Evolutionary conservation across 371 early-diverging fungal genomes (phyloP).

Genomic region (Entomophthora muscae): DNA sequence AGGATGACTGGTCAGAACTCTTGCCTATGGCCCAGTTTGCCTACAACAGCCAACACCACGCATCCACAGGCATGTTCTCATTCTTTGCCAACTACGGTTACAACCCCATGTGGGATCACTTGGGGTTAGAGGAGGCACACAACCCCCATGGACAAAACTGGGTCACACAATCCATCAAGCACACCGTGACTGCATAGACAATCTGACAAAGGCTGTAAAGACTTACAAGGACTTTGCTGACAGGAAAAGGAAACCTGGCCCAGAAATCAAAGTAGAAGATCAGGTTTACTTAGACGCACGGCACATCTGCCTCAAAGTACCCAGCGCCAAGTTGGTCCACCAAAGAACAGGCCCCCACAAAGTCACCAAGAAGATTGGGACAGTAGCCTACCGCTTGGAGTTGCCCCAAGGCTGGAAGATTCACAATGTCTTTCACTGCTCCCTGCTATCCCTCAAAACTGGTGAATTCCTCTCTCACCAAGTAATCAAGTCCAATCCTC

Average conservation of each 20-base stretch:
- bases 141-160: background rate
- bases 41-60: constrained; percentile 22
- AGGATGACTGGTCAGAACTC: constrained; percentile 23
- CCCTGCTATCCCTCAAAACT: too few species aligned
- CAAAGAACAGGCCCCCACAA: constrained; percentile 2
- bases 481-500: too few species aligned
- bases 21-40: constrained; percentile 28
- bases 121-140: too few species aligned
- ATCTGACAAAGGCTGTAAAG: background rate
- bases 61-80: constrained; percentile 15
- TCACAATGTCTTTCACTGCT: constrained; percentile 4
- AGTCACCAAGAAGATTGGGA: background rate
- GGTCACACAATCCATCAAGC: background rate
- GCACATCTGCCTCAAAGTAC: constrained; percentile 2
- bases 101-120: background rate
- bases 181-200: background rate
- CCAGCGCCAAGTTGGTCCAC: background rate
- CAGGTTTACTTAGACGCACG: background rate
- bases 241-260: background rate
- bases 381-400: constrained; percentile 6
- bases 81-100: constrained; percentile 15
- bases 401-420: constrained; percentile 5
- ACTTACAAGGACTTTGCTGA: background rate
- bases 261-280: constrained; percentile 6
- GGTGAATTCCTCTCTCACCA: too few species aligned